Percentiles rank a stretch among this genome's conserved stretches.
phyloP scores from a whole-genome alignment of 192 early-diverging fungal species.

The Entophlyctis luteolus region DNA sequence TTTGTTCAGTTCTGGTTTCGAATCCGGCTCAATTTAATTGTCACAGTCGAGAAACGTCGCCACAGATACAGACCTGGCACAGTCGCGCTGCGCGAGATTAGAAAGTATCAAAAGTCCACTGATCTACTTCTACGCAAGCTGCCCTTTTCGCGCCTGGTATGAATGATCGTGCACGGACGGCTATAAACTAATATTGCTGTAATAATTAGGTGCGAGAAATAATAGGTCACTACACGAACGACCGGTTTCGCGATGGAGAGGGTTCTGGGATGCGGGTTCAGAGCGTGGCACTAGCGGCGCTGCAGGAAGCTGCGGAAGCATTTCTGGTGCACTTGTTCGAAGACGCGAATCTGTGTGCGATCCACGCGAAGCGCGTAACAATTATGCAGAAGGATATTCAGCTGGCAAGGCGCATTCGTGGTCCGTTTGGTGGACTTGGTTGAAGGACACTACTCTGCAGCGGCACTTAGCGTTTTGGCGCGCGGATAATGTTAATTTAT shows the following conservation, averaged over 20 bases:
- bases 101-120: constrained; percentile 78
- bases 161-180: constrained; percentile 99
- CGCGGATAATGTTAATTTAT: too few relatives aligned
- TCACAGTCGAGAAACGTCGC: constrained; percentile 5
- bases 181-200: too few relatives aligned
- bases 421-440: constrained; percentile 63
- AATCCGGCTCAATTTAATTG: neutral
- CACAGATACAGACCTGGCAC: constrained; percentile 72
- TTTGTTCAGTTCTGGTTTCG: too few relatives aligned
- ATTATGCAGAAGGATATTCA: constrained; percentile 91
- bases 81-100: constrained; percentile 78
- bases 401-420: constrained; percentile 82
- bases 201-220: constrained; percentile 23
- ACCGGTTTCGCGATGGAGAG: constrained; percentile 9
- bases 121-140: constrained; percentile 77
- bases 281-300: constrained; percentile 66
- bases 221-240: neutral
- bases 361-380: constrained; percentile 92
- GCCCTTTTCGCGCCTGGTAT: constrained; percentile 85
- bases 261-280: constrained; percentile 66
- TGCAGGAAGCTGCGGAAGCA: constrained; percentile 50
- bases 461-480: too few relatives aligned
- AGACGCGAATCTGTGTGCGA: constrained; percentile 87
- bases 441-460: too few relatives aligned
- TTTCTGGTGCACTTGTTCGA: constrained; percentile 84